phyloP scores from a whole-genome alignment of 805 yeast species.

The Starmerella vitae region DNA sequence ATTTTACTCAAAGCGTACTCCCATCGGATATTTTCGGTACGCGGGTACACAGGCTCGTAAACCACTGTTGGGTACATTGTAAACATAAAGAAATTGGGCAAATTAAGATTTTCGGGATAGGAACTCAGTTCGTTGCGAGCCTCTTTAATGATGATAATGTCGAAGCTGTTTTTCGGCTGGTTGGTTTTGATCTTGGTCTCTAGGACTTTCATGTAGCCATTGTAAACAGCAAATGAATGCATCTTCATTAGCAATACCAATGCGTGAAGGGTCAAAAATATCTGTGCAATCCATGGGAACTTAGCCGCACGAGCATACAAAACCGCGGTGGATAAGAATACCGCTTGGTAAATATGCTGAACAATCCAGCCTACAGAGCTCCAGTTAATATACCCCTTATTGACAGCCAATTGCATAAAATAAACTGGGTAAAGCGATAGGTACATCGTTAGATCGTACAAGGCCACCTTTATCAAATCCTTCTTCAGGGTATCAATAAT shows the following conservation, averaged over 20 bases:
- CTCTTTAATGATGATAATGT: constrained; percentile 38
- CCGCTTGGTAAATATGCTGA: constrained; percentile 44
- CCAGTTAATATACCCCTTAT: constrained; percentile 44
- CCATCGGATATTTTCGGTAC: constrained; percentile 59
- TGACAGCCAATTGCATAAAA: constrained; percentile 43
- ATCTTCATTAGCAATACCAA: constrained; percentile 84
- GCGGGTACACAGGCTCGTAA: constrained; percentile 64
- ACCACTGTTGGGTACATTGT: constrained; percentile 76
- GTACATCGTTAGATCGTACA: constrained; percentile 68
- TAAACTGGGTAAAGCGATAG: constrained; percentile 47
- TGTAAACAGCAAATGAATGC: constrained; percentile 85
- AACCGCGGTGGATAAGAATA: constrained; percentile 41
- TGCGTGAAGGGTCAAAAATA: constrained; percentile 71
- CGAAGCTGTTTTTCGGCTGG: constrained; percentile 1
- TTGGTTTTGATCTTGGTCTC: constrained; percentile 8
- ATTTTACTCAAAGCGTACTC: constrained; percentile 52
- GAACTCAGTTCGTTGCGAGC: constrained; percentile 57
- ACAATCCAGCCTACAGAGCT: constrained; percentile 45
- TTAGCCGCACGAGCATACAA: constrained; percentile 41
- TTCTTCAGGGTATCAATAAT: constrained; percentile 44
- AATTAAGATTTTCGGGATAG: constrained; percentile 64
- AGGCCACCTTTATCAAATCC: constrained; percentile 53
- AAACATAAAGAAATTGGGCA: constrained; percentile 55
- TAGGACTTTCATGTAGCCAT: constrained; percentile 56
- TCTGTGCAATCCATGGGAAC: constrained; percentile 84